phyloP scores from a whole-genome alignment of 129 eudicot species.

The Chrysanthemum lavandulifolium region DNA sequence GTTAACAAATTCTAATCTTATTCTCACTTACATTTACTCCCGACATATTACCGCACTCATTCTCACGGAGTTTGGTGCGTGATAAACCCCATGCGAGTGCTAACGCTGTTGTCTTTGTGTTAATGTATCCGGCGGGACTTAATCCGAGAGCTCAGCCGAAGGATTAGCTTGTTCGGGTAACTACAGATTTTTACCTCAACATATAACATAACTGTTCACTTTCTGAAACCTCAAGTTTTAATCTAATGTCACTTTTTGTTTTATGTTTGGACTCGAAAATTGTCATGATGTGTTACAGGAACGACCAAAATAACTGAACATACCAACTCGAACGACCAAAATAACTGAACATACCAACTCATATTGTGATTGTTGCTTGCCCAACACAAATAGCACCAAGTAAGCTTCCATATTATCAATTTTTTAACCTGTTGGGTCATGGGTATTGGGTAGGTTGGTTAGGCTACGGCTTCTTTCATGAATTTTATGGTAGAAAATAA shows the following conservation, averaged over 20 bases:
- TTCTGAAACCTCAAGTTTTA: background rate
- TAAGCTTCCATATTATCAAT: conserved; percentile 39
- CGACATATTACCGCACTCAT: too few species aligned
- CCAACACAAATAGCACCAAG: conserved; percentile 98
- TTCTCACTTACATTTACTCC: too few species aligned
- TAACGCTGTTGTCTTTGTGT: too few species aligned
- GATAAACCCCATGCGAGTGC: too few species aligned
- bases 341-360: conserved; percentile 50
- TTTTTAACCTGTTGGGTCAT: background rate
- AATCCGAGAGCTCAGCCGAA: too few species aligned
- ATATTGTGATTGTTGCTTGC: conserved; percentile 88
- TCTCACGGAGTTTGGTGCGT: too few species aligned
- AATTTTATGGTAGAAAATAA: conserved; percentile 56
- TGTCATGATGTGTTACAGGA: conserved; percentile 41
- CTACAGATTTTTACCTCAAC: too few species aligned
- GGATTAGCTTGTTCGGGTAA: too few species aligned
- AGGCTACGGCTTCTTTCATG: conserved; percentile 63
- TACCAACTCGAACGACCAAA: conserved; percentile 78
- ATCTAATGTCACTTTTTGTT: background rate
- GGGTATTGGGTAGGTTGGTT: background rate
- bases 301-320: conserved; percentile 59
- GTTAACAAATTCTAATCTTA: too few species aligned
- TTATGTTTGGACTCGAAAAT: background rate
- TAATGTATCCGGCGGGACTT: too few species aligned
- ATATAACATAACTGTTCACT: background rate